Conservation (phyloP, 179 eudicot species). For the Camellia oleifera region DNA sequence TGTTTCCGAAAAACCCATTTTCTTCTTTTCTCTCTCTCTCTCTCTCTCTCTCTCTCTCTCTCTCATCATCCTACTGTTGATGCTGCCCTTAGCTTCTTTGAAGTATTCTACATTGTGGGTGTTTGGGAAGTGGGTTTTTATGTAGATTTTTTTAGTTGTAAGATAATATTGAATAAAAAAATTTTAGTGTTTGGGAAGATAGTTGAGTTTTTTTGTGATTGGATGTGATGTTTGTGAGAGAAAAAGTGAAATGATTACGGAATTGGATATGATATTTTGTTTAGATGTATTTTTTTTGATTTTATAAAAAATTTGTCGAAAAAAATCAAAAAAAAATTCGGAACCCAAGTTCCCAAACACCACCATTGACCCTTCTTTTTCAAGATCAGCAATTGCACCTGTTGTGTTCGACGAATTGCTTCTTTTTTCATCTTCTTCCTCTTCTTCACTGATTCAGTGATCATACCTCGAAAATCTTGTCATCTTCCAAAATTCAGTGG, state of each 20-base stretch:
- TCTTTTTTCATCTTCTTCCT: constrained; percentile 32
- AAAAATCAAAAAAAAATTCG: too few relatives aligned
- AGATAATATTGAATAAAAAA: too few relatives aligned
- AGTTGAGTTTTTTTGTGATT: too few relatives aligned
- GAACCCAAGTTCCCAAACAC: too few relatives aligned
- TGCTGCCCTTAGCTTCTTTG: constrained; percentile 27
- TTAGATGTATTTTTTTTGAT: too few relatives aligned
- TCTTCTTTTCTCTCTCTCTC: constrained; percentile 23
- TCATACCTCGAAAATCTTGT: constrained; percentile 24
- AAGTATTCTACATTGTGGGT: constrained; percentile 25
- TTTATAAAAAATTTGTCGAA: too few relatives aligned
- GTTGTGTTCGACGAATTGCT: constrained; percentile 40
- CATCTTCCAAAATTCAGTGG: constrained; percentile 10
- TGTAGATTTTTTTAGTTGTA: too few relatives aligned
- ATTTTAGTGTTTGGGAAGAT: too few relatives aligned
- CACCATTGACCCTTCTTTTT: constrained; percentile 28
- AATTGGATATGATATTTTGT: too few relatives aligned
- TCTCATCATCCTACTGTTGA: constrained; percentile 16
- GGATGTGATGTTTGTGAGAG: too few relatives aligned
- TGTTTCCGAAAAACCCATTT: not conserved
- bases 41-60: constrained; percentile 13
- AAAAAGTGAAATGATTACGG: too few relatives aligned
- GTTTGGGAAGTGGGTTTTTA: too few relatives aligned
- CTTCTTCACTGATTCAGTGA: constrained; percentile 39
- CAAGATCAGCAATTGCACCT: constrained; percentile 37